Conservation (phyloP, 495 filamentous ascomycete species). For the Daldinia vernicosa region DNA sequence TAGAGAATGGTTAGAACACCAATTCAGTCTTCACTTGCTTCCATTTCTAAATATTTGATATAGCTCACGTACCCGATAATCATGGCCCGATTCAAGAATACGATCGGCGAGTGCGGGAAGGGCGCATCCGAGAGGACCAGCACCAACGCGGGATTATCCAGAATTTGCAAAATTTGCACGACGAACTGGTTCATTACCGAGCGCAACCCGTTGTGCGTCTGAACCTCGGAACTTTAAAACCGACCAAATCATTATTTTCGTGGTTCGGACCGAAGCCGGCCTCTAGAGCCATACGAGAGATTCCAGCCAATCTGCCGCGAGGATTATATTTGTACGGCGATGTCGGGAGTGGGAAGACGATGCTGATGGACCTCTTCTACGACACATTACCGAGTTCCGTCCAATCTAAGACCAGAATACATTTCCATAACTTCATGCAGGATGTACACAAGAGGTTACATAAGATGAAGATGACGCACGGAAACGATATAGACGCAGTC, state of each 20-base stretch:
- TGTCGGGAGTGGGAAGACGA: slow-evolving; percentile 98
- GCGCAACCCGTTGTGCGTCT: slow-evolving; percentile 80
- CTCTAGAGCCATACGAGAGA: slow-evolving; percentile 51
- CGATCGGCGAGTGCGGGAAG: slow-evolving; percentile 75
- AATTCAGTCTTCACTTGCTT: neutral
- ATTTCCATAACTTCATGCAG: slow-evolving; percentile 99
- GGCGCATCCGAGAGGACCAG: slow-evolving; percentile 81
- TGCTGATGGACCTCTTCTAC: slow-evolving; percentile 99
- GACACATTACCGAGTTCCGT: slow-evolving; percentile 88
- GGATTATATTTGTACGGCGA: slow-evolving; percentile 97
- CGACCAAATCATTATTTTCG: slow-evolving; percentile 72
- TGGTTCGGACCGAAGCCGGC: slow-evolving; percentile 66
- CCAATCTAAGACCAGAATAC: slow-evolving; percentile 87
- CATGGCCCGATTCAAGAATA: slow-evolving; percentile 87
- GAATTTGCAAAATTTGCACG: slow-evolving; percentile 85
- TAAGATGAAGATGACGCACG: slow-evolving; percentile 85
- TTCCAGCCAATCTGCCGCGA: slow-evolving; percentile 79
- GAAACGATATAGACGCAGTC: slow-evolving; percentile 89
- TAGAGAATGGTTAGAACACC: slow-evolving; percentile 44
- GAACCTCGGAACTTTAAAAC: slow-evolving; percentile 73
- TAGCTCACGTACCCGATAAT: slow-evolving; percentile 31
- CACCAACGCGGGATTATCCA: slow-evolving; percentile 93
- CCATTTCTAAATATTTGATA: slow-evolving; percentile 16
- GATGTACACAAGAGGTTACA: slow-evolving; percentile 94
- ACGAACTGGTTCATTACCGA: slow-evolving; percentile 78